These are phyloP conservation scores for Tubosaeta brunneosetosa DNA, from an alignment of 768 basidiomycete genomes.

Conservation along the genomic window DNA sequence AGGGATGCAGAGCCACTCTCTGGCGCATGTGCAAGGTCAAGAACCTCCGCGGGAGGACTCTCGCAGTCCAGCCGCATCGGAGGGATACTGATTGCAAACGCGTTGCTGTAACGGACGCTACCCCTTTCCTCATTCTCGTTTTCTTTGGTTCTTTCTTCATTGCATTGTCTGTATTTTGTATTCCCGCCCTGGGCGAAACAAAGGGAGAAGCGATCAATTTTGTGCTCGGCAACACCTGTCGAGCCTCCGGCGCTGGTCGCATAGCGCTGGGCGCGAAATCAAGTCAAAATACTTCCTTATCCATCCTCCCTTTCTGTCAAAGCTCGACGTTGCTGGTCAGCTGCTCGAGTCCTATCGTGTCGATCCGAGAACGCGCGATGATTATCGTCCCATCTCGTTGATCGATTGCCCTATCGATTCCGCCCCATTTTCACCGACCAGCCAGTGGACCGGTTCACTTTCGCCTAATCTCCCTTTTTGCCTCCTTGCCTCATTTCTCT, in stretches of 20 bases:
- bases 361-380: conserved; percentile 34
- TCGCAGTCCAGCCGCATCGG: conserved; percentile 34
- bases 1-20: conserved; percentile 42
- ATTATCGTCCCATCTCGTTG: conserved; percentile 38
- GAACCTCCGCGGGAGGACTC: conserved; percentile 62
- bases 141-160: conserved; percentile 32
- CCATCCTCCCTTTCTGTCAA: conserved; percentile 23
- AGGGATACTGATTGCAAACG: conserved; percentile 26
- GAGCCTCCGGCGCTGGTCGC: conserved; percentile 30
- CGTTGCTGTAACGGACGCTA: conserved; percentile 24
- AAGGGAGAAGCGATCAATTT: conserved; percentile 18
- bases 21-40: conserved; percentile 55
- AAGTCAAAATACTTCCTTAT: conserved; percentile 17
- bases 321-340: conserved; percentile 39
- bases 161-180: conserved; percentile 32
- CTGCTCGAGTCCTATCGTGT: conserved; percentile 30
- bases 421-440: conserved; percentile 21
- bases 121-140: conserved; percentile 32
- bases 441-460: conserved; percentile 24
- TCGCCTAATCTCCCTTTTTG: conserved; percentile 25
- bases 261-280: conserved; percentile 30
- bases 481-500: conserved; percentile 15
- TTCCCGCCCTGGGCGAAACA: conserved; percentile 26
- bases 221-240: conserved; percentile 22
- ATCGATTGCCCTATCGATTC: conserved; percentile 39